A percentile compares a stretch with the other conserved stretches of the same genome.
Evolutionary conservation across 2,329 filamentous ascomycete species (phyloP).

Genomic region (Apiospora kogelbergensis): DNA sequence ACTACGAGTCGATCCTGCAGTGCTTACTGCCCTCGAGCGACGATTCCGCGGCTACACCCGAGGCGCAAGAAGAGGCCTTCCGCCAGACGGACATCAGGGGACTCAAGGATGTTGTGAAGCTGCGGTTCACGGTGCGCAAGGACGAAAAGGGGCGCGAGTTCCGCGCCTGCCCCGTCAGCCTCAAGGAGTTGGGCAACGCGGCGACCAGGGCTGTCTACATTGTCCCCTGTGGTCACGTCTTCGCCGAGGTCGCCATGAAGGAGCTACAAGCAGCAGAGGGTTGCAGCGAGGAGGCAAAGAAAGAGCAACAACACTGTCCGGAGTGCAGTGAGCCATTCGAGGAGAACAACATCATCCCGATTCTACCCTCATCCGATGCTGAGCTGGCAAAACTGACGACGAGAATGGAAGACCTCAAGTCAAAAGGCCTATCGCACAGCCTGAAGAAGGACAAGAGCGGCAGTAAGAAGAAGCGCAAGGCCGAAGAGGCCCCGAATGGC

Average conservation of each 20-base stretch:
- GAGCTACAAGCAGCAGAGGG: conserved; percentile 54
- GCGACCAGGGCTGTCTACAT: conserved; percentile 80
- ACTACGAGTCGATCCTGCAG: conserved; percentile 85
- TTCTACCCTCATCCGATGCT: conserved; percentile 69
- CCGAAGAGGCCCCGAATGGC: conserved; percentile 28
- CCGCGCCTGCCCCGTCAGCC: conserved; percentile 84
- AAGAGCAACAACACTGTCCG: conserved; percentile 51
- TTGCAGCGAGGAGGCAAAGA: neutral
- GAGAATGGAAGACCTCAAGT: conserved; percentile 30
- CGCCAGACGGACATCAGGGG: conserved; percentile 66
- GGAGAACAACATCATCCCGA: conserved; percentile 75
- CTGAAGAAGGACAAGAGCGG: conserved; percentile 75
- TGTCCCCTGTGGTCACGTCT: conserved; percentile 93
- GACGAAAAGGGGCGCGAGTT: conserved; percentile 47
- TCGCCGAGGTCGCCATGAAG: conserved; percentile 81
- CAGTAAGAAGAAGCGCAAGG: conserved; percentile 64
- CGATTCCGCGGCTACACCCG: conserved; percentile 47
- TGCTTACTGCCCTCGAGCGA: conserved; percentile 54
- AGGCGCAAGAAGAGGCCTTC: conserved; percentile 37
- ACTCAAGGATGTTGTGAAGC: conserved; percentile 81
- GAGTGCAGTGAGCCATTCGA: conserved; percentile 78
- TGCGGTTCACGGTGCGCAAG: conserved; percentile 64
- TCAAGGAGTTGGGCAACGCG: conserved; percentile 75
- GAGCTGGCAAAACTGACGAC: conserved; percentile 71
- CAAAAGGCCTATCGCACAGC: conserved; percentile 72